Evolutionary conservation across 1,284 basidiomycete genomes (phyloP), one percentile per base, ranked within the genome.

Genomic region (Fomitopsis betulina): DNA sequence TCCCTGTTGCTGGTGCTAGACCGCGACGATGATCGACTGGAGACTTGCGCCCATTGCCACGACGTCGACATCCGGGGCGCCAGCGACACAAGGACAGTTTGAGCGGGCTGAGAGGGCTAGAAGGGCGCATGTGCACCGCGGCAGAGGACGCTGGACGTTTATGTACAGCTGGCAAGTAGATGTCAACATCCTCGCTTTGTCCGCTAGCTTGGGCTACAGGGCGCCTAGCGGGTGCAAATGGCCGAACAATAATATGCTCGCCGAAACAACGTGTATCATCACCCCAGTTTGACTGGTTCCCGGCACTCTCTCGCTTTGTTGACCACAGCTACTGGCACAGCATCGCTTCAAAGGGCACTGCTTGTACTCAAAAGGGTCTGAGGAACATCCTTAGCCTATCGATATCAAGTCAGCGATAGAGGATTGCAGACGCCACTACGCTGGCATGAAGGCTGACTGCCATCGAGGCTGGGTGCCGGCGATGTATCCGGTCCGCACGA

Each of bases 11-110:
- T 38, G 45, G 45, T 35, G n/a, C 49, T 51, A 19, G 49, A 51
- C 27, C 49, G 32, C 49, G 33, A 53, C 27, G 58, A 53, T 32
- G 62, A 42, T 45, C 62, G 54, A 50, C 52, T 39, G 12, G 58
- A 51, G 12, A 33, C 21, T 19, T 33, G 49, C 33, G 49, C 35
- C 49, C 32, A 37, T 37, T 37, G 49, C n/a, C n/a, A n/a, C 32
- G 49, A 51, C 49, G 35, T 21, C 49, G 49, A 35, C 32, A 51
- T 33, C 23, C 19, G 30, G 49, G 32, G 49, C 30, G 32, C 49
- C 49, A 51, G 49, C 49, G 19, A 51, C 19, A 51, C 19, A 21
- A 51, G 32, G 49, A 51, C 49, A 19, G n/a, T 19, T 2, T 13
- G 17, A 8, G 5, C 49, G 21, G 32, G 33, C 32, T 9, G 25